Evolutionary conservation across 345 rosid genomes (phyloP).

Genomic region (Eucalyptus pauciflora): DNA sequence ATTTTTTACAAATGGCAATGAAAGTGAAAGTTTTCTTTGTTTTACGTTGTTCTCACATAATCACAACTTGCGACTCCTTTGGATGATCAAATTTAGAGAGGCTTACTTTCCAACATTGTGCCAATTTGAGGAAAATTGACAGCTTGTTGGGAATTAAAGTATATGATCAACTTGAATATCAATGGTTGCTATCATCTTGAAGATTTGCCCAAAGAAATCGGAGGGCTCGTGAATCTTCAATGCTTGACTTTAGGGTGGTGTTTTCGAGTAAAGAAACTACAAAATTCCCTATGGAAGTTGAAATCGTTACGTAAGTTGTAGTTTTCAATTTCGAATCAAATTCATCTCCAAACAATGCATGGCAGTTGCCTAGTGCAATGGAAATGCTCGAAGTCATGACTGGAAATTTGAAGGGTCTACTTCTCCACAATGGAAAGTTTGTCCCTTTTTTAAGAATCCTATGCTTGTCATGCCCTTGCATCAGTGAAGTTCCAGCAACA

Average conservation of each 20-base stretch:
- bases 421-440: background rate
- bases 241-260: background rate
- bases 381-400: background rate
- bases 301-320: background rate
- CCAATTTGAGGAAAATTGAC: background rate
- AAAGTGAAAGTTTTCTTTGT: background rate
- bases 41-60: background rate
- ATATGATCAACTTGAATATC: too few relatives aligned
- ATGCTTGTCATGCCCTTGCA: background rate
- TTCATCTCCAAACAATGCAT: background rate
- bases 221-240: background rate
- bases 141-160: background rate
- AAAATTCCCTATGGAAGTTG: background rate
- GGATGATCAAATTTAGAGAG: background rate
- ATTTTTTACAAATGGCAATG: background rate
- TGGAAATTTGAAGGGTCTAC: background rate
- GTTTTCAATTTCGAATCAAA: background rate
- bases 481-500: background rate
- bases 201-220: too few relatives aligned
- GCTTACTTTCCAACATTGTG: background rate
- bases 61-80: accelerated
- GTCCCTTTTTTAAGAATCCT: background rate
- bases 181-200: background rate
- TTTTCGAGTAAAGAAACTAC: background rate
- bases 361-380: background rate